These are phyloP conservation scores for Cyathus striatus DNA, from an alignment of 768 basidiomycete species.

Conservation along the genomic window DNA sequence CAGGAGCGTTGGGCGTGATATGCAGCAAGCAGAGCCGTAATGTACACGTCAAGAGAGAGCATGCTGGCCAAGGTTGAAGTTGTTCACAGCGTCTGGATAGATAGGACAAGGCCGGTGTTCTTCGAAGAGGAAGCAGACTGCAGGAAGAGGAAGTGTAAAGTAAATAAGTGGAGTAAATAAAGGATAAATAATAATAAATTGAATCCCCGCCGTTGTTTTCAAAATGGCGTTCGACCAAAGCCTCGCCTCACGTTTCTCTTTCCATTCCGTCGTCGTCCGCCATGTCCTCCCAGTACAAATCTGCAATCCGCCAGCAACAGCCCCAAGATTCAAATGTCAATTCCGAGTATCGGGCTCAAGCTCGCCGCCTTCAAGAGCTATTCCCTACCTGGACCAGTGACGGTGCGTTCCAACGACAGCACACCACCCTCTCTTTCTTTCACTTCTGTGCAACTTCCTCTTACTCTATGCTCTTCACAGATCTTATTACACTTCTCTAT, in stretches of 20 bases:
- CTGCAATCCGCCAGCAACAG: slow-evolving; percentile 34
- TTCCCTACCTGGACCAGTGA: slow-evolving; percentile 70
- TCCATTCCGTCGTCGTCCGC: slow-evolving; percentile 21
- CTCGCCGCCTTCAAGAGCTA: slow-evolving; percentile 61
- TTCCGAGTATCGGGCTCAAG: slow-evolving; percentile 47
- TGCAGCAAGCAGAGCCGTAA: too few relatives aligned
- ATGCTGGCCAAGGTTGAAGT: too few relatives aligned
- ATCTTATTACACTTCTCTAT: slow-evolving; percentile 62
- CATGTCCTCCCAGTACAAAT: slow-evolving; percentile 59
- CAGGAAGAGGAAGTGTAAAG: too few relatives aligned
- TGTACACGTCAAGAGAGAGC: too few relatives aligned
- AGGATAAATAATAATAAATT: slow-evolving; percentile 11
- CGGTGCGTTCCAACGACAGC: slow-evolving; percentile 36
- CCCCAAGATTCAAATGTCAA: slow-evolving; percentile 25
- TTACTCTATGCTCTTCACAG: slow-evolving; percentile 24
- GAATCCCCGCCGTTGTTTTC: slow-evolving; percentile 18
- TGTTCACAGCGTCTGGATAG: too few relatives aligned
- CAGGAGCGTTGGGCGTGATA: too few relatives aligned
- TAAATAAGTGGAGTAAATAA: too few relatives aligned
- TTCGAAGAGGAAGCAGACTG: too few relatives aligned
- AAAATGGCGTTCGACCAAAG: slow-evolving; percentile 4
- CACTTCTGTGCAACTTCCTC: slow-evolving; percentile 9
- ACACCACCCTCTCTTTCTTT: neutral
- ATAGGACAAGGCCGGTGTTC: too few relatives aligned
- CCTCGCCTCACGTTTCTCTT: slow-evolving; percentile 15